Conservation (phyloP, 2,329 filamentous ascomycete species). For the Talaromyces atroroseus region DNA sequence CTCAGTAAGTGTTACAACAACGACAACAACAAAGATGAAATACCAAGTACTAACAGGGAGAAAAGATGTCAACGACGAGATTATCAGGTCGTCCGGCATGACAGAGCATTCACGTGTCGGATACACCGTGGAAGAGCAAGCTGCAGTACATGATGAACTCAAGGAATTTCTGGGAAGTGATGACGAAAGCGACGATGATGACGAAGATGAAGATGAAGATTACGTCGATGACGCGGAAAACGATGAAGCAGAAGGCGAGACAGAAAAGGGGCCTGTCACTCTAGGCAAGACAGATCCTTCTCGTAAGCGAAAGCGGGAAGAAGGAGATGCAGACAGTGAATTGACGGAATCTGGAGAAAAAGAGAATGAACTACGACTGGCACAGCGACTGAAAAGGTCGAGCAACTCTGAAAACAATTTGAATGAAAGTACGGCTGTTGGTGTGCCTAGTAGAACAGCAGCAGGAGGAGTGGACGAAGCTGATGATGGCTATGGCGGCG, state of each 20-base stretch:
- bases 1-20: slow-evolving; percentile 22
- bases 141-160: slow-evolving; percentile 64
- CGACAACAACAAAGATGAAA: background rate
- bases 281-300: slow-evolving; percentile 9
- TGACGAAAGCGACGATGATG: slow-evolving; percentile 46
- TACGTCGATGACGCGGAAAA: slow-evolving; percentile 3
- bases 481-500: slow-evolving; percentile 18
- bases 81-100: slow-evolving; percentile 47
- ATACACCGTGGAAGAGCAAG: slow-evolving; percentile 60
- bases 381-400: slow-evolving; percentile 37
- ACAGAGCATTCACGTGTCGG: slow-evolving; percentile 48
- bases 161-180: slow-evolving; percentile 61
- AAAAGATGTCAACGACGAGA: slow-evolving; percentile 41
- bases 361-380: slow-evolving; percentile 35
- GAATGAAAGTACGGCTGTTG: slow-evolving; percentile 19
- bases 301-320: slow-evolving; percentile 33
- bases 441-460: slow-evolving; percentile 16
- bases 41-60: slow-evolving; percentile 26
- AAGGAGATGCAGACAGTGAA: slow-evolving; percentile 19
- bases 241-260: background rate
- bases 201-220: slow-evolving; percentile 41
- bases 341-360: slow-evolving; percentile 19
- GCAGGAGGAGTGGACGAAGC: slow-evolving; percentile 26
- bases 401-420: slow-evolving; percentile 23
- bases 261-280: slow-evolving; percentile 2